These are phyloP conservation scores for Aegilops sharonensis DNA, from an alignment of 176 grass and related monocot genomes.

Conservation along the genomic window DNA sequence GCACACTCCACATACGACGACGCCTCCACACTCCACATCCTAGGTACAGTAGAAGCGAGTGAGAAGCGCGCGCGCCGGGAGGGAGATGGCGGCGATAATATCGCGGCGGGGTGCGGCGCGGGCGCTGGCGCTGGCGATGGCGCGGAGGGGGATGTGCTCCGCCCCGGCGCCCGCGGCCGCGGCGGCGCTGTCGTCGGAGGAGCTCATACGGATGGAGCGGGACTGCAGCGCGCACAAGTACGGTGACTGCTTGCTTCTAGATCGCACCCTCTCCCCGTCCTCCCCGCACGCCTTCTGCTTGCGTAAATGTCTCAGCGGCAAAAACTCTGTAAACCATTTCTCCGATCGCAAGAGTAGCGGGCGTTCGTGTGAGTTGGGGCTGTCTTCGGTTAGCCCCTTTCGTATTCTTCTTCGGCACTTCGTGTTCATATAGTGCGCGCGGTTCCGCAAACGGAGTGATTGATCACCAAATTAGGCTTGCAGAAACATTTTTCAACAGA, in stretches of 20 bases:
- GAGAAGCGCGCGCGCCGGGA: neutral
- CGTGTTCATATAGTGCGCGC: neutral
- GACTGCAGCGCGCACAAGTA: constrained; percentile 89
- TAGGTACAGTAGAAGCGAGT: neutral
- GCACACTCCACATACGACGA: neutral
- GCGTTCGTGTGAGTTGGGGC: neutral
- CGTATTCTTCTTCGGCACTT: neutral
- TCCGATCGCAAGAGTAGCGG: neutral
- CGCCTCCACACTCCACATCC: neutral
- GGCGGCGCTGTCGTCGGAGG: constrained; percentile 62
- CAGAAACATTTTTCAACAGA: neutral
- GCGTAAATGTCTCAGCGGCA: neutral
- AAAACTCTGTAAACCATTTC: neutral
- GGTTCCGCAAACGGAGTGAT: neutral
- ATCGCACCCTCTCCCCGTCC: neutral
- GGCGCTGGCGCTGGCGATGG: constrained; percentile 20
- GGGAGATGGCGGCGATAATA: neutral
- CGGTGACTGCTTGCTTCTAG: neutral
- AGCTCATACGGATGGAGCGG: constrained; percentile 79
- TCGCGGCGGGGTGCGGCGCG: constrained; percentile 13
- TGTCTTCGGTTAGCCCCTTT: neutral
- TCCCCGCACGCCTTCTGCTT: neutral
- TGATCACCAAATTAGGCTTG: neutral
- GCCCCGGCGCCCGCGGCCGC: neutral
- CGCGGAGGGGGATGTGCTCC: constrained; percentile 44